These are phyloP conservation scores for Alternaria gaisen DNA, from an alignment of 2,329 filamentous ascomycete genomes.

Conservation along the genomic window DNA sequence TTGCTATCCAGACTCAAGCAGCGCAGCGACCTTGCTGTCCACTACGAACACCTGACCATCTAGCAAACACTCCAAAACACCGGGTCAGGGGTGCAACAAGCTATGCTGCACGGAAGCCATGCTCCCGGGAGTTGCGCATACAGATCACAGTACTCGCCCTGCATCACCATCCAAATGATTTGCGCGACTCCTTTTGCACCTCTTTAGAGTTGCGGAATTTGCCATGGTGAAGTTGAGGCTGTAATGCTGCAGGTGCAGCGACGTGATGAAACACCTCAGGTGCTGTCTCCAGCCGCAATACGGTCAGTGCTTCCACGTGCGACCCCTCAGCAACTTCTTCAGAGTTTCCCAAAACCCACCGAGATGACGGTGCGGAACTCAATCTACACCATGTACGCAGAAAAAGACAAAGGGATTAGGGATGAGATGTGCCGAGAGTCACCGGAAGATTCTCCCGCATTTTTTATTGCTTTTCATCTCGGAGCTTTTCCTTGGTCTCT, in stretches of 20 bases:
- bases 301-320: neutral
- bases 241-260: neutral
- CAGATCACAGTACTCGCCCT: neutral
- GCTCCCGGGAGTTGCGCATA: neutral
- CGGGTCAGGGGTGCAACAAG: slow-evolving; percentile 1
- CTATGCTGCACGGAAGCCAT: neutral
- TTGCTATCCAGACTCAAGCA: neutral
- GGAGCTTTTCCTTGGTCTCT: neutral
- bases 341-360: neutral
- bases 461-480: neutral
- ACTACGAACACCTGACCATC: neutral
- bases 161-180: neutral
- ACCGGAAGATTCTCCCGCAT: neutral
- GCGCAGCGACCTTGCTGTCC: neutral
- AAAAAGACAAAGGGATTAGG: too few relatives aligned
- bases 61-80: slow-evolving; percentile 4
- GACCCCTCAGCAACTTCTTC: neutral
- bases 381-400: neutral
- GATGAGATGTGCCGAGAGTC: neutral
- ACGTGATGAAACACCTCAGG: neutral
- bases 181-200: neutral
- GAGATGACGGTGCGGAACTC: neutral
- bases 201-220: slow-evolving; percentile 3
- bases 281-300: neutral
- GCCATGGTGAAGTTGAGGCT: neutral